These are phyloP conservation scores for Chalciporus chontae DNA, from an alignment of 768 basidiomycete species.

Conservation along the genomic window DNA sequence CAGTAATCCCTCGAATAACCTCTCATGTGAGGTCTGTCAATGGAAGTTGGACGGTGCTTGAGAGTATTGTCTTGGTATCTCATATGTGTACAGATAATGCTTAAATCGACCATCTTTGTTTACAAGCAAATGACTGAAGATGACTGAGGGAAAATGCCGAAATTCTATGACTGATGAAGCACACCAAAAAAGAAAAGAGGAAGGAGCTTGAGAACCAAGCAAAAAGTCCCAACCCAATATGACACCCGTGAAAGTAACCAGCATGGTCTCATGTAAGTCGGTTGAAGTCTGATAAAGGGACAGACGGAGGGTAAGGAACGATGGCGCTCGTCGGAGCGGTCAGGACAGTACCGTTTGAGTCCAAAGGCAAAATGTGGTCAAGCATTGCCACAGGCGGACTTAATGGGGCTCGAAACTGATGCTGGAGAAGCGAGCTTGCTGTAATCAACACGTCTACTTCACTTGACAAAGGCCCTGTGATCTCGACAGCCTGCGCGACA, in stretches of 20 bases:
- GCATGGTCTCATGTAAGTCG: constrained; percentile 17
- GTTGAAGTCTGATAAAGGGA: constrained; percentile 27
- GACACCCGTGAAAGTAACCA: constrained; percentile 18
- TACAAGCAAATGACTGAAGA: constrained; percentile 18
- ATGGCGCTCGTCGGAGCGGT: constrained; percentile 15
- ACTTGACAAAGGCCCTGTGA: constrained; percentile 66
- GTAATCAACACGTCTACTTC: constrained; percentile 81
- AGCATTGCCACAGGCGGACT: constrained; percentile 22
- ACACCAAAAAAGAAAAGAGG: constrained; percentile 20
- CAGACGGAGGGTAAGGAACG: constrained; percentile 23
- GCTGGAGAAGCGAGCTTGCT: constrained; percentile 51
- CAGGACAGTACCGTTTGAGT: constrained; percentile 29
- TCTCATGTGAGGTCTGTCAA: constrained; percentile 46
- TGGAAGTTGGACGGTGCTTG: constrained; percentile 25
- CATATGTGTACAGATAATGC: constrained; percentile 35
- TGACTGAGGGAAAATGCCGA: constrained; percentile 17
- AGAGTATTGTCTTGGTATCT: constrained; percentile 22
- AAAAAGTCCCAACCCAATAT: constrained; percentile 28
- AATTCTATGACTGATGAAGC: constrained; percentile 31
- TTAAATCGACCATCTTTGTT: constrained; percentile 24
- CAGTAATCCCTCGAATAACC: constrained; percentile 43
- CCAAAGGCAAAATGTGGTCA: constrained; percentile 27
- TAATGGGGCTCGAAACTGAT: constrained; percentile 35
- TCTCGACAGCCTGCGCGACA: constrained; percentile 79
- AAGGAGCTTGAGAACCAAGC: constrained; percentile 16